Evolutionary conservation across 2,329 filamentous ascomycete genomes (phyloP).

Genomic region (Nigrospora sphaerica): DNA sequence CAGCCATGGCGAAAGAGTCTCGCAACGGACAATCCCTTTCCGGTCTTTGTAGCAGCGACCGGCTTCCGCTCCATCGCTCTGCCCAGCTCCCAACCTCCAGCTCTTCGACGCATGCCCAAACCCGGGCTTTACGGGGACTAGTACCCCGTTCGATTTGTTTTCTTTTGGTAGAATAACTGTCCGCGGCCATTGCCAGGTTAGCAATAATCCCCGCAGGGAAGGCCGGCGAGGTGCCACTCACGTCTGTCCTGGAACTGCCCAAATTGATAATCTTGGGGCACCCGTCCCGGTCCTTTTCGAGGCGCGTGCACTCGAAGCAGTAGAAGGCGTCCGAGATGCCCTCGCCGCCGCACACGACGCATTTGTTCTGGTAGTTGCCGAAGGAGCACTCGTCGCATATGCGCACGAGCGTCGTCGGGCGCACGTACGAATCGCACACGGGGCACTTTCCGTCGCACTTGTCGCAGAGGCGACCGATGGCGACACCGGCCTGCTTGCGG

Average conservation of each 20-base stretch:
- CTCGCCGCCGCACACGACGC: slow-evolving; percentile 95
- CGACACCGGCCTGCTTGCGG: slow-evolving; percentile 95
- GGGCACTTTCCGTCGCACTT: slow-evolving; percentile 99
- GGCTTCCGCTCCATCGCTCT: background rate
- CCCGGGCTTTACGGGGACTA: slow-evolving; percentile 43
- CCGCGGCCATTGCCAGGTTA: background rate
- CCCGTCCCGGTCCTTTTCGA: slow-evolving; percentile 95
- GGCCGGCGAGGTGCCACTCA: slow-evolving; percentile 33
- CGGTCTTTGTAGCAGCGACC: background rate
- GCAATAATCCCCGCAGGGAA: background rate
- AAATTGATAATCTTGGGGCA: slow-evolving; percentile 99
- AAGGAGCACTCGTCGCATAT: slow-evolving; percentile 99
- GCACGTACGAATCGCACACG: slow-evolving; percentile 98
- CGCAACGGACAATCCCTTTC: background rate
- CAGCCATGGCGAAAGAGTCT: no score
- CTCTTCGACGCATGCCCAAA: slow-evolving; percentile 26
- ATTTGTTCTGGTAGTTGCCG: slow-evolving; percentile 99
- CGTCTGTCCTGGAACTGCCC: slow-evolving; percentile 89
- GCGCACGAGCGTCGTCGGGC: slow-evolving; percentile 90
- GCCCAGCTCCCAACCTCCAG: background rate
- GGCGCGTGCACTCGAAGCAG: slow-evolving; percentile 94
- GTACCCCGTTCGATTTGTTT: slow-evolving; percentile 56
- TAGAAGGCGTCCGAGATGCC: slow-evolving; percentile 98
- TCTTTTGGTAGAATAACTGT: slow-evolving; percentile 59
- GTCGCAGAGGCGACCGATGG: slow-evolving; percentile 97